Evolutionary conservation across 805 yeast genomes (phyloP).

Genomic region (Saccharomycopsis selenospora): DNA sequence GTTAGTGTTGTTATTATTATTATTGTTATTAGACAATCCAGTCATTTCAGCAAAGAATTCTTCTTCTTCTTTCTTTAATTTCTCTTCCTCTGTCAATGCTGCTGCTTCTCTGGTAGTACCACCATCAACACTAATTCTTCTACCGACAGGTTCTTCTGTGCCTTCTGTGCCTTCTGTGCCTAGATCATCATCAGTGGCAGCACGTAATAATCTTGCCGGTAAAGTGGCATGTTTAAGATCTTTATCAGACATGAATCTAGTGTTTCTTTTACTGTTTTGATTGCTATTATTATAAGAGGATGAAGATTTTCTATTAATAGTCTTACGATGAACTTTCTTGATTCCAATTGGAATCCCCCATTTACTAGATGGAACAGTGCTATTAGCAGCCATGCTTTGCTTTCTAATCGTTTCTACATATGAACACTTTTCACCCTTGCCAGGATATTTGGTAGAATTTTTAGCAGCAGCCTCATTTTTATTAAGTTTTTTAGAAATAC

Average conservation of each 20-base stretch:
- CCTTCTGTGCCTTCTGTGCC: slow-evolving; percentile 12
- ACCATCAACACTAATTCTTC: slow-evolving; percentile 1
- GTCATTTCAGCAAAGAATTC: slow-evolving; percentile 2
- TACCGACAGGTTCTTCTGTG: slow-evolving; percentile 5
- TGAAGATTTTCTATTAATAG: slow-evolving; percentile 5
- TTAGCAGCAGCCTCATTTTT: slow-evolving; percentile 2
- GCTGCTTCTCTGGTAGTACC: not conserved
- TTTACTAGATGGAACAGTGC: slow-evolving; percentile 2
- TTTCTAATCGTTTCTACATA: slow-evolving; percentile 18
- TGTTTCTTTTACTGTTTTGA: not conserved
- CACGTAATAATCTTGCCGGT: slow-evolving; percentile 13
- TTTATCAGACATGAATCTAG: not conserved
- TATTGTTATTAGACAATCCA: not conserved
- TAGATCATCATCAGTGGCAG: slow-evolving; percentile 16
- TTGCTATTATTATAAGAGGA: not conserved
- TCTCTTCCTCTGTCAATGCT: not conserved
- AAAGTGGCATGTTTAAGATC: slow-evolving; percentile 19
- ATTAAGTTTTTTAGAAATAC: not conserved
- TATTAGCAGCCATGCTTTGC: slow-evolving; percentile 14
- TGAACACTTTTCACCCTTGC: slow-evolving; percentile 11
- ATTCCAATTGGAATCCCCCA: slow-evolving; percentile 20
- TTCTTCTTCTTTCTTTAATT: slow-evolving; percentile 1
- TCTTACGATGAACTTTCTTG: slow-evolving; percentile 8
- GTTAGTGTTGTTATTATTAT: not conserved
- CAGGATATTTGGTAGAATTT: slow-evolving; percentile 2